Conservation (phyloP, 495 filamentous ascomycete species). For the Penicillium maclennaniae region DNA sequence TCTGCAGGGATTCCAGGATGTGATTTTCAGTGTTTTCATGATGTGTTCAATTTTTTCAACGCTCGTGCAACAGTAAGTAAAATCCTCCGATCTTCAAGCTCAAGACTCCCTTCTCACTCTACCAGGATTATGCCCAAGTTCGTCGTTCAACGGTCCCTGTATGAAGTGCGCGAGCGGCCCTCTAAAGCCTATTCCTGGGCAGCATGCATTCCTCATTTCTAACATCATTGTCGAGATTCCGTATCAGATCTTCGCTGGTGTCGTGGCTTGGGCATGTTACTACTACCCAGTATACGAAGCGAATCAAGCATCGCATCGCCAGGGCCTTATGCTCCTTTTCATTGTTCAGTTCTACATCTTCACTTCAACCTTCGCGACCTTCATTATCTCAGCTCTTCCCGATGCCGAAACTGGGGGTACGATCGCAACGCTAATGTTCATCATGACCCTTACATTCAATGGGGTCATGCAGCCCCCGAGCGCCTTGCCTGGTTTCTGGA, state of each 20-base stretch:
- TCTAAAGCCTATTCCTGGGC: slow-evolving; percentile 71
- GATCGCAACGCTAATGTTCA: slow-evolving; percentile 58
- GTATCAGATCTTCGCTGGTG: slow-evolving; percentile 58
- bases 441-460: slow-evolving; percentile 59
- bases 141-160: slow-evolving; percentile 60
- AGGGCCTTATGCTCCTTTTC: slow-evolving; percentile 51
- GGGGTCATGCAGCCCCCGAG: slow-evolving; percentile 53
- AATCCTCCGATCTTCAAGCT: neutral
- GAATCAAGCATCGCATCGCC: slow-evolving; percentile 33
- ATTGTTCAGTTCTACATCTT: slow-evolving; percentile 64
- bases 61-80: slow-evolving; percentile 50
- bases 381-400: slow-evolving; percentile 46
- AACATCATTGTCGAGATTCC: slow-evolving; percentile 72
- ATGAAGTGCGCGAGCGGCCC: slow-evolving; percentile 64
- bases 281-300: slow-evolving; percentile 53
- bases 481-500: slow-evolving; percentile 54
- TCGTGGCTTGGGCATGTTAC: slow-evolving; percentile 58
- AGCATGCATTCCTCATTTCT: slow-evolving; percentile 64
- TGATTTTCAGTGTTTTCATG: slow-evolving; percentile 82
- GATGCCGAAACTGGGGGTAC: slow-evolving; percentile 54
- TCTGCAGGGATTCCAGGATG: slow-evolving; percentile 77
- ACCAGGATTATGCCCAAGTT: slow-evolving; percentile 69
- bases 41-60: slow-evolving; percentile 72
- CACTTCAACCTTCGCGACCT: slow-evolving; percentile 64
- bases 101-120: neutral